Conservation (phyloP, 2,329 filamentous ascomycete species). For the Colletotrichum falcatum region DNA sequence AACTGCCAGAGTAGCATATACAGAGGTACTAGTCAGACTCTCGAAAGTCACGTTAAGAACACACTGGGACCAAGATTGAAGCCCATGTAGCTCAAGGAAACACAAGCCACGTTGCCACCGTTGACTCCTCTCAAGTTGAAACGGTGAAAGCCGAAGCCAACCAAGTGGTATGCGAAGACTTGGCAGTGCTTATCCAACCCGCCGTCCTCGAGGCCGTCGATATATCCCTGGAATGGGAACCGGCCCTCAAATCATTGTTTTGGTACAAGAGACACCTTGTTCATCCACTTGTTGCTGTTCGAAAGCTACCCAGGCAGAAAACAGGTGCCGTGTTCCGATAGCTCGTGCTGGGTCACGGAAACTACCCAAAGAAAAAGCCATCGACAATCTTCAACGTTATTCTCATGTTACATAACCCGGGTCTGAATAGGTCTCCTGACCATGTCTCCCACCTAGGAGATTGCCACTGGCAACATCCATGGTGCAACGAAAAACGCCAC, state of each 20-base stretch:
- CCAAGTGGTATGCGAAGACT: neutral
- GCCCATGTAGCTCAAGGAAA: neutral
- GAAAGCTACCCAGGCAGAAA: too few species aligned
- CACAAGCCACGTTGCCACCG: neutral
- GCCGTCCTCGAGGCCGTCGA: neutral
- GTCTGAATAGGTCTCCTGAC: neutral
- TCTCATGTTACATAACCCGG: neutral
- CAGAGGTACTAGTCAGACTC: too few species aligned
- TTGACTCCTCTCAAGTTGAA: too few species aligned
- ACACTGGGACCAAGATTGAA: neutral
- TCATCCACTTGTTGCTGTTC: neutral
- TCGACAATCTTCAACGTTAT: neutral
- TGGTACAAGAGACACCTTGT: neutral
- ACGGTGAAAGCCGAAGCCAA: neutral
- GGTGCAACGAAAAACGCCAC: conserved; percentile 4
- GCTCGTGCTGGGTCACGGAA: neutral
- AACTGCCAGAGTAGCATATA: neutral
- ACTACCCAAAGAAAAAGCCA: neutral
- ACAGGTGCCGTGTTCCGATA: neutral
- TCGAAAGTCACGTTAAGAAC: neutral
- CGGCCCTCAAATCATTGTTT: neutral
- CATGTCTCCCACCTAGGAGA: neutral
- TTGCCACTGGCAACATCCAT: neutral
- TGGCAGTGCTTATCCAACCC: neutral
- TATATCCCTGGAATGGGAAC: neutral